These are phyloP conservation scores for Asterionellopsis glacialis DNA, from an alignment of 108 stramenopile species.

Conservation along the genomic window DNA sequence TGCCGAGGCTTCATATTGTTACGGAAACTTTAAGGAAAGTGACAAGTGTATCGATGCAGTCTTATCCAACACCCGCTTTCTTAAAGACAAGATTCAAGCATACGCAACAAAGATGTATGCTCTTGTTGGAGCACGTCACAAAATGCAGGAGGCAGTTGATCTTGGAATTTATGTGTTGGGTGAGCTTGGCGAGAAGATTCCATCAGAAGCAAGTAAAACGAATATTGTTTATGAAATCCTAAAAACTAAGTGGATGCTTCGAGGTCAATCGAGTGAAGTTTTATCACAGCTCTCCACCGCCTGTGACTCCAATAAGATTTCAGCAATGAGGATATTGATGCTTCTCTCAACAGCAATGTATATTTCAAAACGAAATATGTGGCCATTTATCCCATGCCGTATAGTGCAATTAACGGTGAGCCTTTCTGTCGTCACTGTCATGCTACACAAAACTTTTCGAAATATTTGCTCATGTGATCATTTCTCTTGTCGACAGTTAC, in stretches of 20 bases:
- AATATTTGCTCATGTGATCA: too few species aligned
- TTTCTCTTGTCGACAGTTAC: too few species aligned
- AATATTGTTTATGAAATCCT: conserved; percentile 4
- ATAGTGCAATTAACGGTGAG: conserved; percentile 37
- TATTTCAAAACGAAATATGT: conserved; percentile 7
- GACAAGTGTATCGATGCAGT: conserved; percentile 23
- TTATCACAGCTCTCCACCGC: not conserved
- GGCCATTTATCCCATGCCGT: conserved; percentile 29
- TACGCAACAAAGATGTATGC: conserved; percentile 28
- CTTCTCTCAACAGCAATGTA: conserved; percentile 17
- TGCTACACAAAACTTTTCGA: too few species aligned
- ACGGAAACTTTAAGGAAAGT: conserved; percentile 25
- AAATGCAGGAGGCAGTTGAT: conserved; percentile 20
- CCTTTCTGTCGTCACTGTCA: too few species aligned
- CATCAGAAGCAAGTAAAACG: not conserved
- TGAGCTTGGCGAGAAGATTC: conserved; percentile 9
- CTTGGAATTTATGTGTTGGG: conserved; percentile 4
- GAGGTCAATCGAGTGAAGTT: conserved; percentile 12
- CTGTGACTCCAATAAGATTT: conserved; percentile 11
- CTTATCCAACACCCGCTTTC: conserved; percentile 20
- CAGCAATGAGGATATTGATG: conserved; percentile 44
- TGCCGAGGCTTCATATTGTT: conserved; percentile 33
- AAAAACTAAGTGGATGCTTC: conserved; percentile 13
- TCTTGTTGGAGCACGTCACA: conserved; percentile 24
- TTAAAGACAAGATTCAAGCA: conserved; percentile 34